A percentile compares a stretch with the other conserved stretches of the same genome.
These are phyloP conservation scores for Solanum medicagineum DNA, from an alignment of 257 asterid genomes.

Conservation along the genomic window DNA sequence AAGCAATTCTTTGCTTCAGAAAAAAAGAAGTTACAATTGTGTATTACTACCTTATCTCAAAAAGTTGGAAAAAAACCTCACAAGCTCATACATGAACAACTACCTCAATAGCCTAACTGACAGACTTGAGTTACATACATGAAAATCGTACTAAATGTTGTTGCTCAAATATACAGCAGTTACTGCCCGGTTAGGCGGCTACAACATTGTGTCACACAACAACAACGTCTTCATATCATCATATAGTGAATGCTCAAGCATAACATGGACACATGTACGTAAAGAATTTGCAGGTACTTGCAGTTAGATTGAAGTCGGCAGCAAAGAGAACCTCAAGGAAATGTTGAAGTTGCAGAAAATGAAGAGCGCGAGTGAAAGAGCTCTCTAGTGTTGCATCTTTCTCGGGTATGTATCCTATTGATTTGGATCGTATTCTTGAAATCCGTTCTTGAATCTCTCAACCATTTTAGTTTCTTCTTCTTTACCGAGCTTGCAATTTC, in stretches of 20 bases:
- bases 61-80: not conserved
- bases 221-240: not conserved
- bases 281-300: not conserved
- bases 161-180: not conserved
- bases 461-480: constrained; percentile 72
- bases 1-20: not conserved
- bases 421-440: constrained; percentile 53
- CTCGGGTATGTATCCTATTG: constrained; percentile 18
- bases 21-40: not conserved
- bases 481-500: constrained; percentile 64
- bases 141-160: not conserved
- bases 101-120: not conserved
- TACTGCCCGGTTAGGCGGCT: not conserved
- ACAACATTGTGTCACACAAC: not conserved
- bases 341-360: not conserved
- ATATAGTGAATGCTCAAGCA: not conserved
- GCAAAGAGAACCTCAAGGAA: not conserved
- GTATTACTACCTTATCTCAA: not conserved
- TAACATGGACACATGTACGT: not conserved
- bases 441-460: constrained; percentile 49
- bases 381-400: constrained; percentile 8
- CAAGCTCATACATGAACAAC: not conserved
- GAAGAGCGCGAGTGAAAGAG: not conserved
- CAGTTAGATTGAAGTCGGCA: not conserved
- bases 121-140: not conserved